Percentiles rank a stretch among this genome's conserved stretches.
Conservation (phyloP, 805 yeast genomes). For the Metschnikowia borealis region DNA sequence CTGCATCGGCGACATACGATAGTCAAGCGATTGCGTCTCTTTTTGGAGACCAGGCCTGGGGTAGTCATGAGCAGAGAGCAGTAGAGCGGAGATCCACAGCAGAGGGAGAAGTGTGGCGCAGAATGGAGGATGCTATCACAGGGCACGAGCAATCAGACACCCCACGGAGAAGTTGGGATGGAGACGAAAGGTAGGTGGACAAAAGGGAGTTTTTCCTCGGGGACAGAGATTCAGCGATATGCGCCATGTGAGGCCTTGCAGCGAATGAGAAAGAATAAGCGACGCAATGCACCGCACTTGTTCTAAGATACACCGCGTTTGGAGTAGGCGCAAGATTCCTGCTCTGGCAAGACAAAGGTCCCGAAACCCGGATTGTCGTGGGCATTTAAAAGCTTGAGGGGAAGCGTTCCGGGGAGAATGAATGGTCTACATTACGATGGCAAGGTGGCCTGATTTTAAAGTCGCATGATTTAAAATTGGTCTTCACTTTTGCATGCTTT, state of each 20-base stretch:
- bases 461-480: neutral
- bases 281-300: slow-evolving; percentile 4
- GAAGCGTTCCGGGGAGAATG: too few species aligned
- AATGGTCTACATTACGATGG: neutral
- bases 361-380: neutral
- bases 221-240: neutral
- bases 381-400: neutral
- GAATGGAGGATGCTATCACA: too few species aligned
- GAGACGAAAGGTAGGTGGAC: neutral
- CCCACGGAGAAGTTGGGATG: neutral
- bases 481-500: neutral
- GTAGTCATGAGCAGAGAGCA: neutral
- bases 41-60: slow-evolving; percentile 1
- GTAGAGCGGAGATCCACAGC: neutral
- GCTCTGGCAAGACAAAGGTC: neutral
- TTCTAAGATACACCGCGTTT: neutral
- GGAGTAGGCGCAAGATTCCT: neutral
- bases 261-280: slow-evolving; percentile 2
- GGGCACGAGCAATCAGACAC: too few species aligned
- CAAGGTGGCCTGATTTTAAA: neutral
- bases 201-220: neutral
- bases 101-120: too few species aligned
- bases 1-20: slow-evolving; percentile 18
- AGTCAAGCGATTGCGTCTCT: slow-evolving; percentile 13
- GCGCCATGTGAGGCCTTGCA: slow-evolving; percentile 1